Conservation (phyloP, 225 moss, liverwort and hornwort genomes). For the Marchantia polymorpha region DNA sequence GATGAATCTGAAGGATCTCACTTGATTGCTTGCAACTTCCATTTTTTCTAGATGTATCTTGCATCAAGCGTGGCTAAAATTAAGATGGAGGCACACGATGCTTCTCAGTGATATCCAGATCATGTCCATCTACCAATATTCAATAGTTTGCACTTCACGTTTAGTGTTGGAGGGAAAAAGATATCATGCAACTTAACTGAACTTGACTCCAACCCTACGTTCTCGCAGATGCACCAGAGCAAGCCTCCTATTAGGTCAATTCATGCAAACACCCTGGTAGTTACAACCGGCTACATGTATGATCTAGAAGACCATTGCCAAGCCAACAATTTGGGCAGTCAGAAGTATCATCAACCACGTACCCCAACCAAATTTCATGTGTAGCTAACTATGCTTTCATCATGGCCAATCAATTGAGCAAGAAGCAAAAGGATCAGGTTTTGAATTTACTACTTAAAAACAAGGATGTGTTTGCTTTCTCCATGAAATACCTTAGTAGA, state of each 20-base stretch:
- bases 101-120: not conserved
- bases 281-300: too few species aligned
- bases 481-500: constrained; percentile 15
- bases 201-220: not conserved
- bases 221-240: too few species aligned
- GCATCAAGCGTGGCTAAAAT: not conserved
- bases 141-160: too few species aligned
- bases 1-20: not conserved
- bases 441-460: not conserved
- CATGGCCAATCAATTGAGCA: not conserved
- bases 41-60: not conserved
- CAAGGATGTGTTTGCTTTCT: too few species aligned
- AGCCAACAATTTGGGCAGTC: not conserved
- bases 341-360: not conserved
- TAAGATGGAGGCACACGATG: not conserved
- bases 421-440: not conserved
- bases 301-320: too few species aligned
- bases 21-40: not conserved
- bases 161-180: not conserved
- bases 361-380: not conserved
- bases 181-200: constrained; percentile 6
- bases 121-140: constrained; percentile 12
- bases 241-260: not conserved
- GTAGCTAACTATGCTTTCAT: not conserved
- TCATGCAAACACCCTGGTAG: too few species aligned